Percentiles rank a stretch among this genome's conserved stretches.
phyloP scores from a whole-genome alignment of 1,139 yeast species.

The Candida sp. region DNA sequence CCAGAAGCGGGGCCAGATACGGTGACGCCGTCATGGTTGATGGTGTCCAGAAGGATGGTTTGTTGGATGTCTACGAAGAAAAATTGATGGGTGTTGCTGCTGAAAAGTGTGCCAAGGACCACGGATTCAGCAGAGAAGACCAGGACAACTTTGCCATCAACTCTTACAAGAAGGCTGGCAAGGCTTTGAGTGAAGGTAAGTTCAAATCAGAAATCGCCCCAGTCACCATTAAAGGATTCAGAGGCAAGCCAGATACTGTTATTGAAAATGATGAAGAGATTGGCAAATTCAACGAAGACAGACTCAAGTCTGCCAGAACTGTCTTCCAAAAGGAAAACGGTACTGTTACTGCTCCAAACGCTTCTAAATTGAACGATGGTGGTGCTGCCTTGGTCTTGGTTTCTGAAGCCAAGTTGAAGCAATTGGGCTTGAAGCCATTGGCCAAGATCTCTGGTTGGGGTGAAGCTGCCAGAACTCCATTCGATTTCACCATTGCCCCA shows the following conservation, averaged over 20 bases:
- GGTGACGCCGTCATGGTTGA: conserved; percentile 83
- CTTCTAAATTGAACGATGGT: conserved; percentile 96
- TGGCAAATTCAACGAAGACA: conserved; percentile 73
- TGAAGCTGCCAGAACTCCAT: conserved; percentile 95
- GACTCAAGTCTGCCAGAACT: conserved; percentile 81
- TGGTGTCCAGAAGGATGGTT: conserved; percentile 91
- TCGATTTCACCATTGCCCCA: conserved; percentile 96
- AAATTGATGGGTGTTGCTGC: conserved; percentile 96
- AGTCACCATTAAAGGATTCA: conserved; percentile 81
- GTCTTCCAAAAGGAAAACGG: conserved; percentile 93
- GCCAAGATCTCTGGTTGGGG: conserved; percentile 96
- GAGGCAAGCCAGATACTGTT: conserved; percentile 89
- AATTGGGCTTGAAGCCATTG: conserved; percentile 84
- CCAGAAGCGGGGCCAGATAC: conserved; percentile 87
- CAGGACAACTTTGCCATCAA: conserved; percentile 74
- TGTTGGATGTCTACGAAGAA: conserved; percentile 86
- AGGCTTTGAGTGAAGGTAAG: conserved; percentile 80
- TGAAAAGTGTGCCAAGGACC: conserved; percentile 90
- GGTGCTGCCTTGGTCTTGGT: conserved; percentile 94
- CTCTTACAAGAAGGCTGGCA: conserved; percentile 79
- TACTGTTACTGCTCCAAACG: conserved; percentile 96
- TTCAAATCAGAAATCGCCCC: conserved; percentile 84
- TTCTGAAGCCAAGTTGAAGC: conserved; percentile 80
- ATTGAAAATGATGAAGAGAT: conserved; percentile 78
- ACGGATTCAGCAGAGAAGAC: conserved; percentile 64